A percentile compares a stretch with the other conserved stretches of the same genome.
Conservation (phyloP, 1,139 yeast species). For the Yamadazyma atlantica region DNA sequence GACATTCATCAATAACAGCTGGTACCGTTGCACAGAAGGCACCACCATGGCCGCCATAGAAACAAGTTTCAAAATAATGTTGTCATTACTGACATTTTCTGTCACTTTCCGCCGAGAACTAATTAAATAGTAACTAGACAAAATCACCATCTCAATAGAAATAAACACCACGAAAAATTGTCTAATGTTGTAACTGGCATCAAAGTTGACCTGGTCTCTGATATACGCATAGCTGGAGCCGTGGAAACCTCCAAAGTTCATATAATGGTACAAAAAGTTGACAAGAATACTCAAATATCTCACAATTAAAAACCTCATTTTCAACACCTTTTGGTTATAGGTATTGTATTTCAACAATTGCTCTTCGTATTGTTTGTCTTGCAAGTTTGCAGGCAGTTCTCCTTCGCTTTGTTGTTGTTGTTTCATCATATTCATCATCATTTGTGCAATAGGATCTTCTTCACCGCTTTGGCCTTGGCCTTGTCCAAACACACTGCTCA, state of each 20-base stretch:
- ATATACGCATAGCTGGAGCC: constrained; percentile 33
- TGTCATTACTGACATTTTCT: constrained; percentile 25
- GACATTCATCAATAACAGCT: constrained; percentile 28
- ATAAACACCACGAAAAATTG: constrained; percentile 31
- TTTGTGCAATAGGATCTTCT: constrained; percentile 27
- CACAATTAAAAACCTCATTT: constrained; percentile 31
- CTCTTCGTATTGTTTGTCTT: constrained; percentile 27
- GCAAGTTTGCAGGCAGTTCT: constrained; percentile 16
- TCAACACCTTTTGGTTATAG: constrained; percentile 35
- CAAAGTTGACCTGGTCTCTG: constrained; percentile 9
- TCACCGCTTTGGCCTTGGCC: constrained; percentile 7
- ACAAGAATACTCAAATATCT: constrained; percentile 26
- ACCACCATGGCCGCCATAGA: constrained; percentile 36
- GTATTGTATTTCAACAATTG: constrained; percentile 30
- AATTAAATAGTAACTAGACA: constrained; percentile 35
- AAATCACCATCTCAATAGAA: constrained; percentile 33
- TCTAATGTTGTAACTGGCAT: constrained; percentile 14
- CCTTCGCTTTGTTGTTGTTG: constrained; percentile 13
- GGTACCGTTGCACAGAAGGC: constrained; percentile 33
- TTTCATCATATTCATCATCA: constrained; percentile 30
- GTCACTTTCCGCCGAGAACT: constrained; percentile 26
- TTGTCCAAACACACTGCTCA: constrained; percentile 31
- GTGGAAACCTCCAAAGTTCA: constrained; percentile 22
- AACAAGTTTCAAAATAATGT: constrained; percentile 28
- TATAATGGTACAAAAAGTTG: constrained; percentile 39